Evolutionary conservation across 257 asterid species (phyloP), one percentile per base, ranked within the genome.

Genomic region (Solanum appendiculatum): DNA sequence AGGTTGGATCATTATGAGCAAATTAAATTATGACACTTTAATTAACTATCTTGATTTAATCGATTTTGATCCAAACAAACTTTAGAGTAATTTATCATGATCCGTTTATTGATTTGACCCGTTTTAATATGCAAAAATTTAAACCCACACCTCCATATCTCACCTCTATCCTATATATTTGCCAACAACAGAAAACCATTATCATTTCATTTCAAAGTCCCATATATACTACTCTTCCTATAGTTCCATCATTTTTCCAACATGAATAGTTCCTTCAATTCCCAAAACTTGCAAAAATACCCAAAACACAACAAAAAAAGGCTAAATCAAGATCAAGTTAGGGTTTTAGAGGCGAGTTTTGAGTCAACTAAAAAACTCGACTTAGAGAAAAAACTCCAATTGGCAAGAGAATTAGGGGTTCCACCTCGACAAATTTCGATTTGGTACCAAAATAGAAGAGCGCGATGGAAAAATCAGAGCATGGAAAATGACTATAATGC

Each of bases 401-500:
- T 96, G 15, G 94, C 99, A 1, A 91, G 89, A 12, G 93, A 95
- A 85, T 91, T 96, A 15, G 95, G 97, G 44, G 92, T 95, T 9
- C 98, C 98, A 0, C 97, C 99, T 0, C 85, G 98, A 8, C 98
- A 96, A 87, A 90, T 96, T 33, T 98, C 99, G 4, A 94, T 96
- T 6, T 95, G 99, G 99, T 80, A 95, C 83, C 99, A 96, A 87
- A 96, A 96, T 94, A 94, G 92, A 91, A 81, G 98, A 21, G 98
- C 99, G 5, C 88, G 99, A 0, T 95, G 98, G 99, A 95, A 92
- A 93, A 95, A 87, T 54, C 98, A 96, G 92, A 92, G 89, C 84
- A 91, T 96, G 21, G 98, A 96, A 33, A 85, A 93, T 2, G 98
- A 94, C 89, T 88, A 89, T 86, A 89, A 91, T 74, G 90, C 95